Evolutionary conservation across 768 basidiomycete species (phyloP).

Genomic region (Lentinus tigrinus): DNA sequence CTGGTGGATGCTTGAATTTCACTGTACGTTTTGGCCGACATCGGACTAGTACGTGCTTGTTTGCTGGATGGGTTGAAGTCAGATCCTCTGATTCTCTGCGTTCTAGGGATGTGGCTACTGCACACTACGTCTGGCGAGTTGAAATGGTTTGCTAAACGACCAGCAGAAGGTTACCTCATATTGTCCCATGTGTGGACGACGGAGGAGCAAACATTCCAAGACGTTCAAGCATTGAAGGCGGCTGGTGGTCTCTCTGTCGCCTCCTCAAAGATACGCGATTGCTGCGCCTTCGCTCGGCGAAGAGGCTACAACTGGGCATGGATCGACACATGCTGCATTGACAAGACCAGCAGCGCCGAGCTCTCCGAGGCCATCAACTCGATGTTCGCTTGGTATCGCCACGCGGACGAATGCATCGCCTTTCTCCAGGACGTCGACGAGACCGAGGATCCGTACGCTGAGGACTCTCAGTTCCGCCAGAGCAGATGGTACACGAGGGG

Average conservation of each 20-base stretch:
- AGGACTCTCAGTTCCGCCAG: neutral
- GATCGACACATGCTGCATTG: constrained; percentile 12
- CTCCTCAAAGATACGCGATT: constrained; percentile 1
- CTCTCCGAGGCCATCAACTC: constrained; percentile 12
- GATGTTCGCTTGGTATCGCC: constrained; percentile 7
- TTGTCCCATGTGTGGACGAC: constrained; percentile 4
- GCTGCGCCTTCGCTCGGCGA: neutral
- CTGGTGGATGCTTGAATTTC: too few species aligned
- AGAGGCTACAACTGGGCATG: neutral
- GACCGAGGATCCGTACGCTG: neutral
- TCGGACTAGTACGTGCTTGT: too few species aligned
- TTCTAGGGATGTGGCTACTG: neutral
- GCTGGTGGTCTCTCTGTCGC: neutral
- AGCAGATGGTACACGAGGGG: constrained; percentile 2
- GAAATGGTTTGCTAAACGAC: neutral
- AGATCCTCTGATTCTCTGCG: too few species aligned
- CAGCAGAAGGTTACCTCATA: neutral
- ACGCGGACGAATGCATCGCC: constrained; percentile 1
- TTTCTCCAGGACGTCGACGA: neutral
- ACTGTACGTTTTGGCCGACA: too few species aligned
- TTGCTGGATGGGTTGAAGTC: too few species aligned
- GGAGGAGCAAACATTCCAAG: constrained; percentile 1
- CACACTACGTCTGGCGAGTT: neutral
- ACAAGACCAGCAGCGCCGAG: constrained; percentile 12
- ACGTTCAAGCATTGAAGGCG: neutral